Percentiles rank a stretch among this genome's conserved stretches.
Conservation (phyloP, 257 asterid genomes). For the Eucommia ulmoides region DNA sequence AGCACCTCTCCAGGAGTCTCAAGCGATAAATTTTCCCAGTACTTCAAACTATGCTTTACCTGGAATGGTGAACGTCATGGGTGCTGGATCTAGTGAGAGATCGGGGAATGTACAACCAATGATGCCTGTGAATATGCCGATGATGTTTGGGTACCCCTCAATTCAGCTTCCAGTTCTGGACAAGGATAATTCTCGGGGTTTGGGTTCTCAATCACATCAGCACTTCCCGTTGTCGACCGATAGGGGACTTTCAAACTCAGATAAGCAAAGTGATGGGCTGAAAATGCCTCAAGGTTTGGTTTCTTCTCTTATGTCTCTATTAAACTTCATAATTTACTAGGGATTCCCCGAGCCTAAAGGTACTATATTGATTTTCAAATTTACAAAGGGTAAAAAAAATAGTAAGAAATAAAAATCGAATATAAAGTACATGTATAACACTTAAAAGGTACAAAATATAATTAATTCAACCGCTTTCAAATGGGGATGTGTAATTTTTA, state of each 20-base stretch:
- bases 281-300: conserved; percentile 56
- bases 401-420: too few species aligned
- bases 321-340: too few species aligned
- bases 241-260: conserved; percentile 35
- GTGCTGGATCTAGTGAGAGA: conserved; percentile 37
- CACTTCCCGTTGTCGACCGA: conserved; percentile 34
- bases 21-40: conserved; percentile 24
- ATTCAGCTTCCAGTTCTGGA: conserved; percentile 72
- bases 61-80: conserved; percentile 46
- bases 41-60: conserved; percentile 41
- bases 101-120: conserved; percentile 32
- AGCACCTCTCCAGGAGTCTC: conserved; percentile 39
- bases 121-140: conserved; percentile 47
- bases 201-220: conserved; percentile 51
- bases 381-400: too few species aligned
- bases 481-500: too few species aligned
- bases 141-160: conserved; percentile 65
- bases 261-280: conserved; percentile 40
- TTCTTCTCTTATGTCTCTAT: conserved; percentile 7
- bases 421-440: too few species aligned
- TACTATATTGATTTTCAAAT: too few species aligned
- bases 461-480: too few species aligned
- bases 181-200: conserved; percentile 50
- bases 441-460: too few species aligned
- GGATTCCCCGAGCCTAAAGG: too few species aligned